phyloP scores from a whole-genome alignment of 1,284 basidiomycete species.

The Abortiporus biennis region DNA sequence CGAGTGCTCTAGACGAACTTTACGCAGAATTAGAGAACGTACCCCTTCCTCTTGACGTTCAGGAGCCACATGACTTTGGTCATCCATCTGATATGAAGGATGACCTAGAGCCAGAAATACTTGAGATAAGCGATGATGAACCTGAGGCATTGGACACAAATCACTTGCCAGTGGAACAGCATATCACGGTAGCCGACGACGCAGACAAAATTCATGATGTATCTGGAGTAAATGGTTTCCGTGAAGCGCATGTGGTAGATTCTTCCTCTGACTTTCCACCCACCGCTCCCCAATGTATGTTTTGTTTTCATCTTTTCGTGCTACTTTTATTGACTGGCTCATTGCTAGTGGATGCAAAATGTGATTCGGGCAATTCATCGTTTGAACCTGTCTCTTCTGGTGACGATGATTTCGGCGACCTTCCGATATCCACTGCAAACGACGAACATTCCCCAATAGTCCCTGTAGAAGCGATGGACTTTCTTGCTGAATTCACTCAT shows the following conservation, averaged over 20 bases:
- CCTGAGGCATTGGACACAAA: no score
- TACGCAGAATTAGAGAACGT: conserved; percentile 21
- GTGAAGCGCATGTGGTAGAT: no score
- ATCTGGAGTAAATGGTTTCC: no score
- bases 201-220: no score
- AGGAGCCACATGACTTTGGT: background rate
- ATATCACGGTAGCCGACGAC: no score
- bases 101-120: conserved; percentile 14
- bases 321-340: no score
- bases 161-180: no score
- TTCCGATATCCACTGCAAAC: conserved; percentile 3
- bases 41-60: conserved; percentile 1
- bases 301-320: no score
- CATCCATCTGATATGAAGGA: conserved; percentile 1
- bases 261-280: no score
- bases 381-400: background rate
- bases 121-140: conserved; percentile 24
- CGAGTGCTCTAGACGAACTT: conserved; percentile 16
- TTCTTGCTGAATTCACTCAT: background rate
- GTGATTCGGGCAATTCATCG: no score
- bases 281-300: no score
- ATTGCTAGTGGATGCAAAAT: conserved; percentile 9
- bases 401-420: conserved; percentile 7
- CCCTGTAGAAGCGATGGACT: background rate
- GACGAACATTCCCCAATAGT: background rate